Percentiles rank a stretch among this genome's conserved stretches.
Evolutionary conservation across 192 early-diverging fungal genomes (phyloP).

Genomic region (Pilobolus umbonatus): DNA sequence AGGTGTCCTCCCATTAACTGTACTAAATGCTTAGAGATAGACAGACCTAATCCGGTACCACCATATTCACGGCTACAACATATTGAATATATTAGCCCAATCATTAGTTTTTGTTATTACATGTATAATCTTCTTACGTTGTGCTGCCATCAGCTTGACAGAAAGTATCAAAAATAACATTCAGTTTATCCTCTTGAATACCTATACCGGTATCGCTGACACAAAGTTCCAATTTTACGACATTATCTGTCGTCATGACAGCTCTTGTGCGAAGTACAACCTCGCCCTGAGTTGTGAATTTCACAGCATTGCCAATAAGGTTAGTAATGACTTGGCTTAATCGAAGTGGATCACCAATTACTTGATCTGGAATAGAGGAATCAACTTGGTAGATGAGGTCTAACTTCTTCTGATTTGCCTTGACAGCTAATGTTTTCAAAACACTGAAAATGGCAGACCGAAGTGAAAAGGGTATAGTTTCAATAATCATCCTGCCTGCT

Average conservation of each 20-base stretch:
- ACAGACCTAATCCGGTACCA: slow-evolving; percentile 84
- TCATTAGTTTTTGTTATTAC: not conserved
- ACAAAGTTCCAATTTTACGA: slow-evolving; percentile 57
- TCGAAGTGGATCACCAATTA: slow-evolving; percentile 64
- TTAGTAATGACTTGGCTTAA: slow-evolving; percentile 71
- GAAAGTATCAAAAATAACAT: slow-evolving; percentile 77
- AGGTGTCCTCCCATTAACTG: slow-evolving; percentile 75
- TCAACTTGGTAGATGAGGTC: slow-evolving; percentile 59
- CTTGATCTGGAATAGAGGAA: slow-evolving; percentile 46
- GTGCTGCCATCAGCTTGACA: slow-evolving; percentile 79
- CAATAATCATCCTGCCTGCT: slow-evolving; percentile 68
- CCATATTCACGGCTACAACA: slow-evolving; percentile 63
- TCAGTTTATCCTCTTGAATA: slow-evolving; percentile 72
- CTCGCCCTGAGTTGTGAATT: slow-evolving; percentile 48
- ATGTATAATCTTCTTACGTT: slow-evolving; percentile 34
- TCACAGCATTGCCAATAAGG: slow-evolving; percentile 69
- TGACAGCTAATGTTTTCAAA: slow-evolving; percentile 58
- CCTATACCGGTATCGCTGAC: slow-evolving; percentile 84
- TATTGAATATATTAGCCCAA: not conserved
- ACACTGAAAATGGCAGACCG: slow-evolving; percentile 50
- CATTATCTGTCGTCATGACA: slow-evolving; percentile 17
- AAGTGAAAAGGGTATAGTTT: slow-evolving; percentile 56
- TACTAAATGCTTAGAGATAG: slow-evolving; percentile 74
- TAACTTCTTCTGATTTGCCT: slow-evolving; percentile 59
- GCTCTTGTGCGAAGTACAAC: slow-evolving; percentile 16